Evolutionary conservation across 2,329 filamentous ascomycete species (phyloP), one percentile per base, ranked within the genome.

Genomic region (Sarocladium oryzae): DNA sequence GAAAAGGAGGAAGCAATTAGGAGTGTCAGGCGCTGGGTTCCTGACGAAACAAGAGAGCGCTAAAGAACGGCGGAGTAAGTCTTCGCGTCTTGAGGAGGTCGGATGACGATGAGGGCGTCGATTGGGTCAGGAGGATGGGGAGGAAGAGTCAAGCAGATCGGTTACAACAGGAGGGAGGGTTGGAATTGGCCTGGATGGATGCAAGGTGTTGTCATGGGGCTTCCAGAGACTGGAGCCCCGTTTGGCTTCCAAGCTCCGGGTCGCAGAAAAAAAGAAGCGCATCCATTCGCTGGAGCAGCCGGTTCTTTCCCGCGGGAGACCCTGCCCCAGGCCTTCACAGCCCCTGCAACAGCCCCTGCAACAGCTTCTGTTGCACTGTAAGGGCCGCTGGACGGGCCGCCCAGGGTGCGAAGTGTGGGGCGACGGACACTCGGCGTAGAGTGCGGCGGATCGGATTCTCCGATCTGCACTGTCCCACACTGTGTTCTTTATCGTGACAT

Each of bases 1-100:
- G 23, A 20, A 20, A 45, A 45, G 40, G 24, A n/a, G 21, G 24
- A 20, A 45, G 24, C n/a, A 28, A 45, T 45, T 45, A 26, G 40
- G 24, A 28, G 23, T n/a, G 15, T 33, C 11, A 21, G 43, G 26
- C 4, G 7, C n/a, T 9, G 6, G 26, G 3, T 33, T 8, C 21
- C 40, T n/a, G 40, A 45, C 28, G 28, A 30, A 21, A 6, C 10
- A 16, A 30, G 26, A 33, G 9, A 48, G 20, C 32, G 15, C 21
- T 45, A 52, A 52, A 35, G 50, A 52, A 40, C 40, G 50, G 50
- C 50, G 50, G 50, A 52, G 50, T 52, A 52, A 52, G 50, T 52
- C 50, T 30, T 52, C 40, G 50, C 49, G 26, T 40, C 18, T 5
- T 24, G 9, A n/a, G 16, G 20, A 21, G 36, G 11, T 20, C 10